phyloP scores from a whole-genome alignment of 495 filamentous ascomycete species.

The Mycothermus thermophilus region DNA sequence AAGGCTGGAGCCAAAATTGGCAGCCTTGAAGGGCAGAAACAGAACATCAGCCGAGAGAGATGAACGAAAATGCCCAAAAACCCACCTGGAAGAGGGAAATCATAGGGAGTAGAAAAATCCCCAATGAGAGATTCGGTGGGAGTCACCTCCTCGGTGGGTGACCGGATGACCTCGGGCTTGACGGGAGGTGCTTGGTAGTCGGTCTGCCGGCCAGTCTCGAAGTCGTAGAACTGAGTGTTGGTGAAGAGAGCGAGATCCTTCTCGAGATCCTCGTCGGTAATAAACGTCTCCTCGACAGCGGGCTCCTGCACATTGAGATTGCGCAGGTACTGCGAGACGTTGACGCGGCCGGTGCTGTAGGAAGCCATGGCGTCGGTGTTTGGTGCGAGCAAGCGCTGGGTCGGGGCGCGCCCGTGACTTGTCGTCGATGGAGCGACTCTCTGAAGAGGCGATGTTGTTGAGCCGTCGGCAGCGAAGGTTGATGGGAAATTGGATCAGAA shows the following conservation, averaged over 20 bases:
- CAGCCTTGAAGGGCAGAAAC: too few species aligned
- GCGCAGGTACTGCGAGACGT: conserved; percentile 77
- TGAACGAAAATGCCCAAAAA: too few species aligned
- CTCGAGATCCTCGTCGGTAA: conserved; percentile 42
- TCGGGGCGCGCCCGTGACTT: not conserved
- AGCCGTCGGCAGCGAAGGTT: not conserved
- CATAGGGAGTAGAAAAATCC: conserved; percentile 26
- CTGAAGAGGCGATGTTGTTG: not conserved
- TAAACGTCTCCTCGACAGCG: conserved; percentile 41
- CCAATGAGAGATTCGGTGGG: conserved; percentile 22
- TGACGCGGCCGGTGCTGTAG: conserved; percentile 55
- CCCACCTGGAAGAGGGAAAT: conserved; percentile 13
- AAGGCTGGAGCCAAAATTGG: too few species aligned
- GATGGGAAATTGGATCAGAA: too few species aligned
- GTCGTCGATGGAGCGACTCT: too few species aligned
- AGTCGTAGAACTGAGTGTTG: conserved; percentile 88
- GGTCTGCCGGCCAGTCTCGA: conserved; percentile 41
- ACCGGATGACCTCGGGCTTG: conserved; percentile 22
- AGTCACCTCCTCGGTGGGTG: conserved; percentile 24
- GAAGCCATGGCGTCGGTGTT: conserved; percentile 44
- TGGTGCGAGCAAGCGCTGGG: not conserved
- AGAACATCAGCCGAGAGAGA: too few species aligned
- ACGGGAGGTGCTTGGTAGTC: conserved; percentile 25
- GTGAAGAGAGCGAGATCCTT: conserved; percentile 81
- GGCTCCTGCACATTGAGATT: conserved; percentile 69